A percentile compares a stretch with the other conserved stretches of the same genome.
phyloP scores from a whole-genome alignment of 2,329 filamentous ascomycete species.

The Knufia petricola region DNA sequence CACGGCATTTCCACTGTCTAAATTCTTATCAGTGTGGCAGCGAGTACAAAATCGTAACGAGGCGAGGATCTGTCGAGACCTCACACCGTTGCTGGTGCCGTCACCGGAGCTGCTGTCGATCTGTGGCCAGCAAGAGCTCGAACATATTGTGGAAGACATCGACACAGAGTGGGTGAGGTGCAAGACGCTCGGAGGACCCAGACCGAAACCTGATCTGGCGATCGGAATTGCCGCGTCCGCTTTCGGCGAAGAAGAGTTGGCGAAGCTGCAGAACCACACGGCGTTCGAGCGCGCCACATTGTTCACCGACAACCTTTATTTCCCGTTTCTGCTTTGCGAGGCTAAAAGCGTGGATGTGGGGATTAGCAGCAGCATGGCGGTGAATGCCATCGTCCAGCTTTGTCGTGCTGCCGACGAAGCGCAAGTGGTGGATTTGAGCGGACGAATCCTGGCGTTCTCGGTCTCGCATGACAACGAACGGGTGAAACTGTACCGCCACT shows the following conservation, averaged over 20 bases:
- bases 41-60: too few species aligned
- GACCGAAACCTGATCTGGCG: not conserved
- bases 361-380: constrained; percentile 2
- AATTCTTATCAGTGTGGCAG: constrained; percentile 3
- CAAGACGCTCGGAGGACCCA: constrained; percentile 4
- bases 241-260: constrained; percentile 1
- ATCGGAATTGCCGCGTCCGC: not conserved
- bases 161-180: not conserved
- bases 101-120: not conserved
- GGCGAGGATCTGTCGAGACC: not conserved
- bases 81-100: constrained; percentile 2
- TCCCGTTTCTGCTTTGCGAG: constrained; percentile 7
- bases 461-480: constrained; percentile 5
- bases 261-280: not conserved
- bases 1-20: not conserved
- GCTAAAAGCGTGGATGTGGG: constrained; percentile 1
- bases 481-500: constrained; percentile 6
- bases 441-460: too few species aligned
- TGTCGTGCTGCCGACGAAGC: constrained; percentile 1
- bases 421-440: not conserved
- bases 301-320: constrained; percentile 3
- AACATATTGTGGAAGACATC: constrained; percentile 2
- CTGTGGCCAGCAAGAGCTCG: not conserved
- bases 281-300: not conserved
- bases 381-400: constrained; percentile 1